Evolutionary conservation across 2,329 filamentous ascomycete genomes (phyloP).

Genomic region (Dothistroma septosporum): DNA sequence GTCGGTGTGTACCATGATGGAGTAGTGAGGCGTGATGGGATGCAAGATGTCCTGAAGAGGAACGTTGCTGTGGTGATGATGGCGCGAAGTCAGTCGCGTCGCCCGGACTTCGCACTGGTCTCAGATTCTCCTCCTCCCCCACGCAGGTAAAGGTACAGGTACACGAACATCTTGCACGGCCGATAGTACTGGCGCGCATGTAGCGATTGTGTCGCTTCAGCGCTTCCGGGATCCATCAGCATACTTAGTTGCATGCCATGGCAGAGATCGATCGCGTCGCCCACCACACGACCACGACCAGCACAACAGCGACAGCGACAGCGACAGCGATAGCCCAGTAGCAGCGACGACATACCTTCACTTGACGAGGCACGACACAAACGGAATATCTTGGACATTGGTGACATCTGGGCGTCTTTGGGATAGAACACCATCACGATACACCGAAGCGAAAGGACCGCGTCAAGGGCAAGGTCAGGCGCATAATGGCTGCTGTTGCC

Average conservation of each 20-base stretch:
- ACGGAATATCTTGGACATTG: constrained; percentile 16
- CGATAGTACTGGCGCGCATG: constrained; percentile 20
- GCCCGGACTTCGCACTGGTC: not conserved
- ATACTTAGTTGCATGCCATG: constrained; percentile 31
- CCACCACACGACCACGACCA: constrained; percentile 12
- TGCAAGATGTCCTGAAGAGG: not conserved
- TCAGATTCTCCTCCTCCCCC: constrained; percentile 1
- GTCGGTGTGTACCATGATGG: not conserved
- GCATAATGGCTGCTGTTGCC: constrained; percentile 35
- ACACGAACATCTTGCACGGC: constrained; percentile 11
- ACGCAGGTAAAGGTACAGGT: not conserved
- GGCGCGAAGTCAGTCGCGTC: not conserved
- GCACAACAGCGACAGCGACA: constrained; percentile 17
- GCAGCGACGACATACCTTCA: constrained; percentile 16
- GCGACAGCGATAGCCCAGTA: constrained; percentile 17
- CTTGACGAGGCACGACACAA: constrained; percentile 9
- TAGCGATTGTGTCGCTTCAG: constrained; percentile 30
- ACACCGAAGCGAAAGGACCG: constrained; percentile 14
- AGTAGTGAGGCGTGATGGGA: not conserved
- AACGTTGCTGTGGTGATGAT: not conserved
- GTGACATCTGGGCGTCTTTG: constrained; percentile 17
- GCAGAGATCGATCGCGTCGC: constrained; percentile 24
- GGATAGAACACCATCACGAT: constrained; percentile 21
- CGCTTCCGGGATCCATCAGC: constrained; percentile 23
- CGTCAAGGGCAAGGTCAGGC: constrained; percentile 25